A percentile compares a stretch with the other conserved stretches of the same genome.
These are phyloP conservation scores for Nicotiana obtusifolia DNA, from an alignment of 257 asterid genomes.

Conservation along the genomic window DNA sequence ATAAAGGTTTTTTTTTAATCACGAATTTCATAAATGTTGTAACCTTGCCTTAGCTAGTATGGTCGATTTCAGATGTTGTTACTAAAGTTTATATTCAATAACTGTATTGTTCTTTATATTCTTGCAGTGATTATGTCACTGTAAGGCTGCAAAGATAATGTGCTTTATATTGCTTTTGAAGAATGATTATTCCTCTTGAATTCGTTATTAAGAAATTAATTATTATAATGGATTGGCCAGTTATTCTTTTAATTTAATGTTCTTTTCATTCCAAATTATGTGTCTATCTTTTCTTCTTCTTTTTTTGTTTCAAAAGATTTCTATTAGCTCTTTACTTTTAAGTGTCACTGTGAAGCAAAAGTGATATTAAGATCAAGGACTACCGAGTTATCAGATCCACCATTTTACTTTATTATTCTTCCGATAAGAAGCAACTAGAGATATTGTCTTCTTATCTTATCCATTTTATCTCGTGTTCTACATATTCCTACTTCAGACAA, in stretches of 20 bases:
- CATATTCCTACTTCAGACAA: not conserved
- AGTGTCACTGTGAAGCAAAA: not conserved
- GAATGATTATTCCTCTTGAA: not conserved
- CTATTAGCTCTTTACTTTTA: not conserved
- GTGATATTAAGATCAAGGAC: not conserved
- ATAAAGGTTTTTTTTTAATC: too few species aligned
- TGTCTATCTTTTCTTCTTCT: not conserved
- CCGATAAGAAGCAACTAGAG: not conserved
- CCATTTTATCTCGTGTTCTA: not conserved
- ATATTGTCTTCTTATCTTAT: not conserved
- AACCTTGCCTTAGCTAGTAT: not conserved
- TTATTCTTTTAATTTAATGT: not conserved
- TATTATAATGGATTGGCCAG: not conserved
- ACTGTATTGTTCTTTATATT: not conserved
- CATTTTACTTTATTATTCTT: not conserved
- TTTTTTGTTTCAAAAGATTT: not conserved
- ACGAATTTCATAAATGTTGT: not conserved
- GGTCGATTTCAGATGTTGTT: not conserved
- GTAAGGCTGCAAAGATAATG: not conserved
- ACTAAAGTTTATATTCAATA: not conserved
- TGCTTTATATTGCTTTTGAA: not conserved
- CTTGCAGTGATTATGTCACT: not conserved
- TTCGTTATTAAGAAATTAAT: not conserved
- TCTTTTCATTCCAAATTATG: not conserved
- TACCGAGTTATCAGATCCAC: not conserved